Evolutionary conservation across 2,329 filamentous ascomycete species (phyloP).

Genomic region (Nemania bipapillata): DNA sequence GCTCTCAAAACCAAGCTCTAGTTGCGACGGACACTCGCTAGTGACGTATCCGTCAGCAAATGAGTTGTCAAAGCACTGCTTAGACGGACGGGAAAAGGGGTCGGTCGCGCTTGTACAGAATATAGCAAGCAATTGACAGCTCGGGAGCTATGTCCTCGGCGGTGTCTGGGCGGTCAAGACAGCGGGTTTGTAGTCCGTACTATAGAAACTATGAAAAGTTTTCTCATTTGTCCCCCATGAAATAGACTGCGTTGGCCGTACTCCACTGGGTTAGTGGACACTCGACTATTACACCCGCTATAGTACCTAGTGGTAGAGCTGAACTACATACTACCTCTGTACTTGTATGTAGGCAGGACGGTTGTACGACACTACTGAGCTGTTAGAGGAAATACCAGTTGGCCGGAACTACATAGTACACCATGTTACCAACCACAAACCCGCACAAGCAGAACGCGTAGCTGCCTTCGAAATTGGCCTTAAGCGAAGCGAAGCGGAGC

Average conservation of each 20-base stretch:
- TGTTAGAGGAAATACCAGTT: constrained; percentile 4
- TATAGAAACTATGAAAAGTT: neutral
- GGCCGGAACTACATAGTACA: constrained; percentile 1
- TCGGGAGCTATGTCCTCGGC: no score
- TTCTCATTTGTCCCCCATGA: neutral
- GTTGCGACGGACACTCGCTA: no score
- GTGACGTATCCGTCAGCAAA: no score
- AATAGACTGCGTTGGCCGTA: neutral
- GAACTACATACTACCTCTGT: neutral
- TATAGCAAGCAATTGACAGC: no score
- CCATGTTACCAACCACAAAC: constrained; percentile 13
- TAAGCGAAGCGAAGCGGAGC: neutral
- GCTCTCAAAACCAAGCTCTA: no score
- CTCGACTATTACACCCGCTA: constrained; percentile 11
- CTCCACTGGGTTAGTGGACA: constrained; percentile 7
- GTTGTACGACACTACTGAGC: constrained; percentile 2
- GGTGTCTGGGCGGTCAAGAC: neutral
- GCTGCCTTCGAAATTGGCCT: neutral
- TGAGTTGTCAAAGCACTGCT: no score
- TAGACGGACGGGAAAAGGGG: no score
- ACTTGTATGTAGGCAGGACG: neutral
- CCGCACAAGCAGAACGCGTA: neutral
- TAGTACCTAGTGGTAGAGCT: neutral
- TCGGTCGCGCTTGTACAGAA: no score
- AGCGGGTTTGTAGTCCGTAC: neutral